Evolutionary conservation across 164 flowering plant species (phyloP), one percentile per base, ranked within the genome.

Genomic region (Dillenia turbinata): DNA sequence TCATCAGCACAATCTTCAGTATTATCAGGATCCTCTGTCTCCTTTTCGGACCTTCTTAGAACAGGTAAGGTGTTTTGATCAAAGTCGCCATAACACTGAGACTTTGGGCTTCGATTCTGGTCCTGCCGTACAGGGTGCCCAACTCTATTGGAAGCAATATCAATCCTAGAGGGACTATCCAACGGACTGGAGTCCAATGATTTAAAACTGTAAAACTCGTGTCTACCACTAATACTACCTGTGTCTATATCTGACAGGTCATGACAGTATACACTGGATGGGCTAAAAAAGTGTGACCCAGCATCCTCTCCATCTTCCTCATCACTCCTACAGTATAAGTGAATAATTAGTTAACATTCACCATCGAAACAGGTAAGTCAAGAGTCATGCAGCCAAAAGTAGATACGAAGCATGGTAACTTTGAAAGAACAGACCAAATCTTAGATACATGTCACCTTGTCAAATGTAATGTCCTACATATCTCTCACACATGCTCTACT

Each of bases 141-240:
- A 67, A 63, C 76, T 75, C 84, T 74, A 70, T 72, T 60, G 70
- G 86, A 80, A 77, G 81, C 73, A 76, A 70, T 73, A 74, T 77
- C 60, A 57, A 73, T 75, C 74, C 89, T 79, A 71, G 80, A 79
- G 54, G 94, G 93, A 78, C 97, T 86, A 72, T 76, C 83, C 7
- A 69, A 75, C 62, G 96, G 92, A 82, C 96, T 91, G 61, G 96
- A 84, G 65, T 78, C 86, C 68, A 71, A 77, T 52, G 91, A 86
- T 57, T 68, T 81, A 54, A 56, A 77, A 75, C 69, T 76, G 72
- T 75, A 75, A 77, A 72, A 76, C 44, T 85, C 92, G 69, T 79
- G 68, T 60, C 85, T 79, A 77, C 66, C 66, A 76, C 83, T 84
- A 80, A 79, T 60, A 81, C 92, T 83, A 85, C 77, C 64, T 58